These are phyloP conservation scores for Kluyveromyces dobzhanskii DNA, from an alignment of 805 yeast genomes.

Conservation along the genomic window DNA sequence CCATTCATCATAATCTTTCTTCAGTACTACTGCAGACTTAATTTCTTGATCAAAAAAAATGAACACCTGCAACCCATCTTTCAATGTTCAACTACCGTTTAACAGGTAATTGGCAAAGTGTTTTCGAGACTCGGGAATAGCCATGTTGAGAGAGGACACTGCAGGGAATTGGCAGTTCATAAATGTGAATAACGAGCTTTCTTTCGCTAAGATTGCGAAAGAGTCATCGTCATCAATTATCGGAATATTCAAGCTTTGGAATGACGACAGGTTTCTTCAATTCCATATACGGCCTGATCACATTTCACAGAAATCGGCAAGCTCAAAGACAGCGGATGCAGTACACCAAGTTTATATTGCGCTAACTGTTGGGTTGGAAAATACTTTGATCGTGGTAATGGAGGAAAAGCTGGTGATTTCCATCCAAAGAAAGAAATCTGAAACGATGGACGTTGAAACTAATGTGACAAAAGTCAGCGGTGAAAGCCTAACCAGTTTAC, in stretches of 20 bases:
- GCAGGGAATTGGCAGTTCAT: background rate
- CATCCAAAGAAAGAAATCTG: background rate
- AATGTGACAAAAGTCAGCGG: background rate
- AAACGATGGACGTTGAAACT: background rate
- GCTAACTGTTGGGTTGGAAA: background rate
- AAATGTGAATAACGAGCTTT: background rate
- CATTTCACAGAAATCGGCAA: background rate
- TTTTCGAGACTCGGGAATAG: too few relatives aligned
- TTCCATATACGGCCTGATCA: background rate
- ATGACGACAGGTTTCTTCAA: background rate
- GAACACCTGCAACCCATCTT: too few relatives aligned
- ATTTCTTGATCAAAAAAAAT: too few relatives aligned
- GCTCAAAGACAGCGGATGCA: background rate
- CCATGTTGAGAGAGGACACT: too few relatives aligned
- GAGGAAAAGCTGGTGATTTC: background rate
- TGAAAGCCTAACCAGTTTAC: background rate
- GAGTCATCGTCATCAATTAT: background rate
- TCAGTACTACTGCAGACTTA: too few relatives aligned
- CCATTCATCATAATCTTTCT: too few relatives aligned
- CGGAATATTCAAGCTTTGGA: background rate
- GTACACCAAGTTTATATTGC: background rate
- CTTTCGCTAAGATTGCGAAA: background rate
- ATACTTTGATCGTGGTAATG: background rate
- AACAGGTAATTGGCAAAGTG: too few relatives aligned
- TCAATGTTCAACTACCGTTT: too few relatives aligned